These are phyloP conservation scores for Fagus crenata DNA, from an alignment of 306 rosid genomes.

Conservation along the genomic window DNA sequence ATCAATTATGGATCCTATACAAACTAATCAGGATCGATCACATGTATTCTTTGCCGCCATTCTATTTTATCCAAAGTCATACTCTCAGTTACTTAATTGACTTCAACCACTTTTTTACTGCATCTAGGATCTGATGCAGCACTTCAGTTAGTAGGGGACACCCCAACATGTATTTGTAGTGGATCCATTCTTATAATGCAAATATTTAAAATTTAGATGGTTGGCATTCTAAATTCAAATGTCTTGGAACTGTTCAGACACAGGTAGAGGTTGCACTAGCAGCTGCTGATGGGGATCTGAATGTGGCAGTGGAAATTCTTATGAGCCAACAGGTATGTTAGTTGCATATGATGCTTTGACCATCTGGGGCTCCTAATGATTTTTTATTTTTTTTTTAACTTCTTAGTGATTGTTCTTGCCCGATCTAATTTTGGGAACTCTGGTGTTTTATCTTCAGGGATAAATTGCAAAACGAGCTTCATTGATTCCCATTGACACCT, in stretches of 20 bases:
- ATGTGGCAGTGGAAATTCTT: constrained; percentile 90
- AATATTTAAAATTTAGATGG: constrained; percentile 23
- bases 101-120: no score
- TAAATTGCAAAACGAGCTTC: constrained; percentile 16
- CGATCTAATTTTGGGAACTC: constrained; percentile 8
- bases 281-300: constrained; percentile 95
- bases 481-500: neutral
- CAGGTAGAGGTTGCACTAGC: constrained; percentile 97
- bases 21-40: no score
- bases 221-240: constrained; percentile 19
- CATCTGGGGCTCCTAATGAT: neutral
- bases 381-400: neutral
- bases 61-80: no score
- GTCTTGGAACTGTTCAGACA: constrained; percentile 56
- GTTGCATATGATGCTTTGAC: neutral
- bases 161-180: no score
- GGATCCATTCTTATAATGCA: neutral
- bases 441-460: constrained; percentile 46
- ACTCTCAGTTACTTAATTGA: no score
- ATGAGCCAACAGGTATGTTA: constrained; percentile 87
- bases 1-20: no score
- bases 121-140: no score
- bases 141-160: no score
- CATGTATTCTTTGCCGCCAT: no score
- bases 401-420: neutral